A percentile compares a stretch with the other conserved stretches of the same genome.
Conservation (phyloP, 192 early-diverging fungal species). For the Entomortierella beljakovae region DNA sequence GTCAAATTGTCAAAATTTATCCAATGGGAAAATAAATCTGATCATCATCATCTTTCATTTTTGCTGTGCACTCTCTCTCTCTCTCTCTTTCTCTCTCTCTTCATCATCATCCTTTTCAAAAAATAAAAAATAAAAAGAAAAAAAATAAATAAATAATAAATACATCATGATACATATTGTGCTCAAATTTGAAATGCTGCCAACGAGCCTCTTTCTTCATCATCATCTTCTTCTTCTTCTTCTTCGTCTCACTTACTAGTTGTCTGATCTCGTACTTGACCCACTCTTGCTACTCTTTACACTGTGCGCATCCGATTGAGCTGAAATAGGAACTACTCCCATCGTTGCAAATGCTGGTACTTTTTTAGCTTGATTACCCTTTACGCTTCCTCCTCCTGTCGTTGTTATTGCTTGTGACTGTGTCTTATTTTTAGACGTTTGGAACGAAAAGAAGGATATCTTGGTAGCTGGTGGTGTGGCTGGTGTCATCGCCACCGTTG, state of each 20-base stretch:
- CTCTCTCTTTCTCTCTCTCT: background rate
- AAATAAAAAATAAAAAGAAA: background rate
- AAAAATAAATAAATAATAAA: background rate
- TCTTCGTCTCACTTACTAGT: no score
- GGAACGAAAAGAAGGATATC: slow-evolving; percentile 46
- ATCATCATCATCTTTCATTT: no score
- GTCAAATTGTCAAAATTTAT: no score
- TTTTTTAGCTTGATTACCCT: slow-evolving; percentile 7
- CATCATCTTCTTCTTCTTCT: slow-evolving; percentile 27
- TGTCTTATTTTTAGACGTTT: slow-evolving; percentile 31
- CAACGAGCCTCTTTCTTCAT: slow-evolving; percentile 24
- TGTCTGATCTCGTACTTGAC: slow-evolving; percentile 28
- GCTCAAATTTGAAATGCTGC: background rate
- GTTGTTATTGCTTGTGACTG: slow-evolving; percentile 11
- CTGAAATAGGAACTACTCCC: slow-evolving; percentile 8
- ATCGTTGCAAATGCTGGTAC: slow-evolving; percentile 26
- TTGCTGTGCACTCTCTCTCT: background rate
- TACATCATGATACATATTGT: background rate
- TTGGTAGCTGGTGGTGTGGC: slow-evolving; percentile 22
- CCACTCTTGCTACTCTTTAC: slow-evolving; percentile 40
- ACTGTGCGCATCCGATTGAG: slow-evolving; percentile 21
- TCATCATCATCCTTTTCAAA: background rate
- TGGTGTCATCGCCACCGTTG: slow-evolving; percentile 11
- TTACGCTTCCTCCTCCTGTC: slow-evolving; percentile 37
- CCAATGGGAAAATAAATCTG: no score